Base-by-base conservation (phyloP, 208 protist species). In the Crithidia sp. region DNA sequence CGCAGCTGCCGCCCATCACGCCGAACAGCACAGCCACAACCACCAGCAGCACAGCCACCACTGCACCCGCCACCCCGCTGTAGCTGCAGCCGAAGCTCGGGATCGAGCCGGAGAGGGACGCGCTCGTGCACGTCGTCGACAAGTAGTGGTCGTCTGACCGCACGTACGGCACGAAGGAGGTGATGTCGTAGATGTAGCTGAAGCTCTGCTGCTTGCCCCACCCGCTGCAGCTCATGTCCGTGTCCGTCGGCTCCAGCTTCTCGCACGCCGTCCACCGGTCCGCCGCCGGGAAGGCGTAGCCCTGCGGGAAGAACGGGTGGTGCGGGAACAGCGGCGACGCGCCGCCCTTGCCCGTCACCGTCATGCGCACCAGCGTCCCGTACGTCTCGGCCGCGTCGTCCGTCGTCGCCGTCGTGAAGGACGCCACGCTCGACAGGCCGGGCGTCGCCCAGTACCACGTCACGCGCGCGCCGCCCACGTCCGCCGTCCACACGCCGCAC, bases 251-350 rank as follows among this genome's bases (percentile, higher is more conserved):
- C 57, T 54, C 54, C 52, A 87, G 60, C 61, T 17, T 70, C 10
- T 37, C 14, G 67, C 83, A 87, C 36, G 71, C 79, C 37, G 16
- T 17, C 39, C 5, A 4, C 43, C 74, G 78, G 50, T 84, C 64
- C 14, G 49, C 6, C 60, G 16, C 45, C 2, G 84, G 84, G 43
- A 86, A 76, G 37, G 73, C 49, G 55, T 79, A 55, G 44, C 70
- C 70, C 63, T 89, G 76, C 47, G 77, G 64, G 54, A 82, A 80
- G 53, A 89, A 89, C 28, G 84, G 84, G 57, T 89, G 84, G 58
- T 89, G 81, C 43, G 61, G 36, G 66, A 84, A 89, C 19, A 86
- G 76, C n/a, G 84, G 84, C 16, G 81, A 43, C 19, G 61, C 41
- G 19, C 44, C 49, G 37, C 77, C 84, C 4, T 8, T 16, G 36